Percentiles rank a stretch among this genome's conserved stretches.
phyloP scores from a whole-genome alignment of 2,329 filamentous ascomycete genomes.

The Apiospora sp. region DNA sequence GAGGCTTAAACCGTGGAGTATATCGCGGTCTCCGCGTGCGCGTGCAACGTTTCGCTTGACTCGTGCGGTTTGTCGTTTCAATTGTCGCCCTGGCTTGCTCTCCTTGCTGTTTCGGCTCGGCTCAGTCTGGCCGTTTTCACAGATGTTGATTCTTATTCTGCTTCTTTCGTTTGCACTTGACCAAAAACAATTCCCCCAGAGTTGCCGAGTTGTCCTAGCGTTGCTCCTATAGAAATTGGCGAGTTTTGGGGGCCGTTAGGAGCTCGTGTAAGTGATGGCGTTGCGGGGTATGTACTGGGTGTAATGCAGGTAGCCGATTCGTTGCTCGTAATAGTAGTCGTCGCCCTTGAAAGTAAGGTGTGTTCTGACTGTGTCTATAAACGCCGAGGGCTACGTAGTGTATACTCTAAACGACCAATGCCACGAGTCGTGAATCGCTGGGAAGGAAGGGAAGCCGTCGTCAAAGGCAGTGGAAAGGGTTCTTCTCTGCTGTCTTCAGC shows the following conservation, averaged over 20 bases:
- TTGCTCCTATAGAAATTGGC: background rate
- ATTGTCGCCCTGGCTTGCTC: background rate
- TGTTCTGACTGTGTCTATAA: background rate
- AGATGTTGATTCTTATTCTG: background rate
- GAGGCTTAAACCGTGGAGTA: slow-evolving; percentile 2
- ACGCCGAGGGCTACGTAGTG: background rate
- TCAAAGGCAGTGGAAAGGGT: background rate
- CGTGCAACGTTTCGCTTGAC: slow-evolving; percentile 10
- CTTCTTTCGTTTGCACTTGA: background rate
- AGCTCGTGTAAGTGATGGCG: slow-evolving; percentile 18
- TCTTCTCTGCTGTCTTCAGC: background rate
- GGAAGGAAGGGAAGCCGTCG: background rate
- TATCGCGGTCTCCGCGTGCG: background rate
- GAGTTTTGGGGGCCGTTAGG: background rate
- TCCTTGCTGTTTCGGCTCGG: background rate
- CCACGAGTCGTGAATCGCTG: background rate
- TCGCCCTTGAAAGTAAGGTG: background rate
- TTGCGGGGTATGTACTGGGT: slow-evolving; percentile 15
- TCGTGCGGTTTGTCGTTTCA: background rate
- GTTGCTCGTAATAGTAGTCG: background rate
- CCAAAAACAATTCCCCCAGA: background rate
- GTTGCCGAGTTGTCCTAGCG: background rate
- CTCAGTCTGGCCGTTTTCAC: background rate
- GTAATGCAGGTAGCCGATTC: slow-evolving; percentile 5
- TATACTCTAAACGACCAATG: background rate